Base-by-base conservation (phyloP, 345 rosid genomes). In the Rhodomyrtus tomentosa region DNA sequence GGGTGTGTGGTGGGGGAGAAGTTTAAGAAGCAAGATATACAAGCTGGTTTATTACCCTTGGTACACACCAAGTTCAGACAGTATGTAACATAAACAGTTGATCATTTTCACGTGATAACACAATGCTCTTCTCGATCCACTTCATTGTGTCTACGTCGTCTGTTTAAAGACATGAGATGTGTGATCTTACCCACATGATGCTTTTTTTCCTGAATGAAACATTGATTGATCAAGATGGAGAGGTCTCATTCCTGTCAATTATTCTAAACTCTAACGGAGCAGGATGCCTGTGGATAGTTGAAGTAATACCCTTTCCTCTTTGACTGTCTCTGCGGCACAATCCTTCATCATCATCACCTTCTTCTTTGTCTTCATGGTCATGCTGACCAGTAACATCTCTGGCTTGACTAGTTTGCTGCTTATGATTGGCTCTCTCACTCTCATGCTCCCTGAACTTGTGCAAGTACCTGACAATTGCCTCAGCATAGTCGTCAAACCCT, bases 401-500 rank as follows among this genome's bases (percentile, higher is more conserved):
- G 83, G 22, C 25, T 76, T 68, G 42, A 56, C n/a, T 51, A 80
- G 29, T 84, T 73, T 59, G 81, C 59, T 72, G 51, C 15, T 51
- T 55, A 25, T 29, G 14, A 32, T 59, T 72, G 36, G 72, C 88
- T 88, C 84, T 94, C 79, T 91, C 91, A 84, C 93, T 88, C 81
- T 95, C 96, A 58, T 91, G 92, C 82, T 92, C 92, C 59, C 96
- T 91, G 85, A 87, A 94, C 85, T 90, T 93, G 68, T 92, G 90
- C 62, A 92, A 90, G 87, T 92, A 86, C 88, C 93, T 93, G n/a
- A 89, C 86, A 49, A 91, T 91, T 13, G 95, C 96, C 55, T 92
- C 94, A 36, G 96, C 92, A 62, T 93, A 90, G 90, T 90, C 87
- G 87, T 94, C 98, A 58, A 95, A 91, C 87, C 98, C 96, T 59